Percentiles rank a stretch among this genome's conserved stretches.
Evolutionary conservation across 108 stramenopile species (phyloP).

Genomic region (Chaetoceros muelleri): DNA sequence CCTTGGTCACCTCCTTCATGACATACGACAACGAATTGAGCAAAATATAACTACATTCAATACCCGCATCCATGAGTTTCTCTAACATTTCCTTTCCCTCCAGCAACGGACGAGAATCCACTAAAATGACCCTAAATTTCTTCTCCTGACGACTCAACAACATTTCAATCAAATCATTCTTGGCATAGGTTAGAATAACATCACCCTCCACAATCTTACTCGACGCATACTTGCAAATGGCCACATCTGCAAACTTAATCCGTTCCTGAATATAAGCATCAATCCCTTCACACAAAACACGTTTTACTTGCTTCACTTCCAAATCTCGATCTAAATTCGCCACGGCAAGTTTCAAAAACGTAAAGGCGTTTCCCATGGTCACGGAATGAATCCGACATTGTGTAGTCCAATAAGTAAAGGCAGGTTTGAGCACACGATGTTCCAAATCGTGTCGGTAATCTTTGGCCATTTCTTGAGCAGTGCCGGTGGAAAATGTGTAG

Average conservation of each 20-base stretch:
- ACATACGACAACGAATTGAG: constrained; percentile 88
- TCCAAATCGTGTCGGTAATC: constrained; percentile 75
- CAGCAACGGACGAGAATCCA: constrained; percentile 75
- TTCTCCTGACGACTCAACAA: constrained; percentile 37
- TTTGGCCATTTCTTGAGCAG: no score
- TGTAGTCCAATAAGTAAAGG: constrained; percentile 81
- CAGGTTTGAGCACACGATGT: constrained; percentile 76
- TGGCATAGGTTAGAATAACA: constrained; percentile 90
- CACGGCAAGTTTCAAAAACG: constrained; percentile 76
- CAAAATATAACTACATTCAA: constrained; percentile 81
- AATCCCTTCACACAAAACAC: constrained; percentile 64
- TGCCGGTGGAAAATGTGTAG: constrained; percentile 37
- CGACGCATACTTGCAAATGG: constrained; percentile 73
- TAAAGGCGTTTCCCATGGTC: constrained; percentile 95
- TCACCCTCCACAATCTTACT: constrained; percentile 82
- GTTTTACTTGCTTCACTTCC: constrained; percentile 60
- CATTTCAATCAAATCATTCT: constrained; percentile 52
- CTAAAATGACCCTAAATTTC: constrained; percentile 85
- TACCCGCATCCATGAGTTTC: constrained; percentile 50
- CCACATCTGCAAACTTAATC: constrained; percentile 80
- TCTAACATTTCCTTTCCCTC: constrained; percentile 76
- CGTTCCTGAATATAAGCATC: constrained; percentile 83
- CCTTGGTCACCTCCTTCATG: constrained; percentile 93
- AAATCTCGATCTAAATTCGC: constrained; percentile 81
- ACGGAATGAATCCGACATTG: constrained; percentile 89